A percentile compares a stretch with the other conserved stretches of the same genome.
Evolutionary conservation across 495 filamentous ascomycete genomes (phyloP).

Genomic region (Xylaria intraflava): DNA sequence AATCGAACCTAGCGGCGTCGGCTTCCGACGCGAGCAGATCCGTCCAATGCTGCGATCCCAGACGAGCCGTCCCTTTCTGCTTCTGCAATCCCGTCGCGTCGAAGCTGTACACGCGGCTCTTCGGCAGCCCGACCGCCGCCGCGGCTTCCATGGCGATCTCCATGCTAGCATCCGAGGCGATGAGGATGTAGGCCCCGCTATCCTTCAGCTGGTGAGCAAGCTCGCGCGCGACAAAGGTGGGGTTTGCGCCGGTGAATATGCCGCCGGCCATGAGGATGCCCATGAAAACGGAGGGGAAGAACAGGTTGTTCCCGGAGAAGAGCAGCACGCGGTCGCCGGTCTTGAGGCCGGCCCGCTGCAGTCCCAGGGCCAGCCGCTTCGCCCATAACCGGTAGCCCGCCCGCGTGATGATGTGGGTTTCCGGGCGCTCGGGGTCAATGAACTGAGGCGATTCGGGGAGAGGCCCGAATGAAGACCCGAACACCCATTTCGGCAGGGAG

Average conservation of each 20-base stretch:
- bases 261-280: slow-evolving; percentile 73
- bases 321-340: slow-evolving; percentile 66
- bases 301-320: slow-evolving; percentile 65
- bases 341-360: slow-evolving; percentile 58
- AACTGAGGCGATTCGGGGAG: slow-evolving; percentile 34
- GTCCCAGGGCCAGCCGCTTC: slow-evolving; percentile 64
- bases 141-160: slow-evolving; percentile 62
- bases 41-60: slow-evolving; percentile 38
- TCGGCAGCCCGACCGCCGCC: slow-evolving; percentile 54
- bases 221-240: slow-evolving; percentile 59
- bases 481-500: slow-evolving; percentile 33
- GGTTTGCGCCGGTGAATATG: slow-evolving; percentile 75
- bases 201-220: slow-evolving; percentile 70
- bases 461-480: slow-evolving; percentile 27
- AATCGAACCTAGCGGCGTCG: slow-evolving; percentile 39
- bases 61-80: slow-evolving; percentile 28
- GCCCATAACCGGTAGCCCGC: slow-evolving; percentile 58
- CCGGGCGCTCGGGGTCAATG: slow-evolving; percentile 52
- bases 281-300: slow-evolving; percentile 65
- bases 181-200: slow-evolving; percentile 57
- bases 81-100: slow-evolving; percentile 41
- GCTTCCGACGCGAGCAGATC: slow-evolving; percentile 32
- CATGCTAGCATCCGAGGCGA: slow-evolving; percentile 51
- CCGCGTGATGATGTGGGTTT: slow-evolving; percentile 35
- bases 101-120: slow-evolving; percentile 42